Evolutionary conservation across 2,329 filamentous ascomycete genomes (phyloP), one percentile per base, ranked within the genome.

Genomic region (Diaporthe eres): DNA sequence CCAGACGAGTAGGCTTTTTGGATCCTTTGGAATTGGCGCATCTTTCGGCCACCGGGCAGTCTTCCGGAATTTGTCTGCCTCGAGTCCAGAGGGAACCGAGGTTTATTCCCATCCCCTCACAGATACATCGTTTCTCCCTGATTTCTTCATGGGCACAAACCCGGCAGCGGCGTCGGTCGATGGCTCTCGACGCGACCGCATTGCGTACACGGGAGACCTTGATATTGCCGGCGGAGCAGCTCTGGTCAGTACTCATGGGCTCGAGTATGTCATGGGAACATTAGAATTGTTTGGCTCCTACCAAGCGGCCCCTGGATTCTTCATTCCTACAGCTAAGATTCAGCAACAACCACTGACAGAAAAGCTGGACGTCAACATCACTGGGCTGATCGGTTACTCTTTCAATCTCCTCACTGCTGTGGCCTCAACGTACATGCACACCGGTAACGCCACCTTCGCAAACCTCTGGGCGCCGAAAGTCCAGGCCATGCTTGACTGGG

Each of bases 261-360:
- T 42, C 15, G 39, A 44, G 22, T 65, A 28, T n/a, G 47, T 65
- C 25, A 10, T 44, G 1, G 60, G 60, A 19, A 12, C 60, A 7
- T 4, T 65, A 6, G 60, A 28, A 12, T 12, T 65, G 25, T 22
- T 65, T 6, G 60, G 39, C 0, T 65, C 60, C n/a, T 65, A 65
- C 37, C 58, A 61, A 61, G 58, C 58, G 19, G n/a, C 58, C 13
- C 58, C 58, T 2, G 58, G 58, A 10, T 63, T 63, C n/a, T 44
- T 63, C 37, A 42, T 63, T n/a, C 7, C 60, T 3, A 65, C 60
- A 13, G 60, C 39, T 25, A 65, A 65, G 25, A 65, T 65, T 19
- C 60, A 65, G 5, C 60, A 65, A 47, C 15, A 47, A 2, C 60
- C 60, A 2, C 25, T 65, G 25, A 2, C 25, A 7, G 39, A 28